Percentiles rank a stretch among this genome's conserved stretches.
phyloP scores from a whole-genome alignment of 345 rosid genomes.

The Salix koriyanagi region DNA sequence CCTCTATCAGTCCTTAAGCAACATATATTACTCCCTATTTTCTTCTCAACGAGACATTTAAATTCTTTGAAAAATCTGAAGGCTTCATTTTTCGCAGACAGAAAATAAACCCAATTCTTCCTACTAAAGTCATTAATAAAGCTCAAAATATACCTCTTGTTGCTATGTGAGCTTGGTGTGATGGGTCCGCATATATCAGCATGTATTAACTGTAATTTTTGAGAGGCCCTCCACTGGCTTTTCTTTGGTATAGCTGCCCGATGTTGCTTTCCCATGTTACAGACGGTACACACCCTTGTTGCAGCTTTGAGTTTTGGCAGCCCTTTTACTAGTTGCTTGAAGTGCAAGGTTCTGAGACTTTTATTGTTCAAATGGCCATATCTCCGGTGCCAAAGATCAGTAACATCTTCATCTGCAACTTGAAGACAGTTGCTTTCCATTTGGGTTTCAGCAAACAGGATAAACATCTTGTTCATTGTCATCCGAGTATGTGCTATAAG shows the following conservation, averaged over 20 bases:
- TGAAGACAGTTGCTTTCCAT: neutral
- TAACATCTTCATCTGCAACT: neutral
- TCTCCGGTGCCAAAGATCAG: neutral
- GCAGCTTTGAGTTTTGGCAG: neutral
- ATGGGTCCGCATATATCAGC: no score
- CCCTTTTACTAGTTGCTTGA: neutral
- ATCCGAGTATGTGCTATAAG: neutral
- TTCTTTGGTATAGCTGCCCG: neutral
- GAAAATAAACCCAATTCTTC: no score
- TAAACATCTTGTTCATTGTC: neutral
- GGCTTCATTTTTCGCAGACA: no score
- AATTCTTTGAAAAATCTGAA: no score
- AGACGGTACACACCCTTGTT: neutral
- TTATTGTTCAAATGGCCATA: neutral
- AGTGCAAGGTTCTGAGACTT: neutral
- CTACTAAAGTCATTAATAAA: no score
- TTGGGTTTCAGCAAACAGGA: neutral
- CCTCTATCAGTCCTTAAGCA: no score
- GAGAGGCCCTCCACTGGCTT: neutral
- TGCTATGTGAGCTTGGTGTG: no score
- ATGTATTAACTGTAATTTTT: no score
- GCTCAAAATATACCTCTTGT: no score
- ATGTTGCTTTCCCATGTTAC: neutral
- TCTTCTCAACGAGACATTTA: no score
- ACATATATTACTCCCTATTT: no score